Percentiles rank a stretch among this genome's conserved stretches.
phyloP scores from a whole-genome alignment of 495 filamentous ascomycete genomes.

The Aspergillus olivimuriae region DNA sequence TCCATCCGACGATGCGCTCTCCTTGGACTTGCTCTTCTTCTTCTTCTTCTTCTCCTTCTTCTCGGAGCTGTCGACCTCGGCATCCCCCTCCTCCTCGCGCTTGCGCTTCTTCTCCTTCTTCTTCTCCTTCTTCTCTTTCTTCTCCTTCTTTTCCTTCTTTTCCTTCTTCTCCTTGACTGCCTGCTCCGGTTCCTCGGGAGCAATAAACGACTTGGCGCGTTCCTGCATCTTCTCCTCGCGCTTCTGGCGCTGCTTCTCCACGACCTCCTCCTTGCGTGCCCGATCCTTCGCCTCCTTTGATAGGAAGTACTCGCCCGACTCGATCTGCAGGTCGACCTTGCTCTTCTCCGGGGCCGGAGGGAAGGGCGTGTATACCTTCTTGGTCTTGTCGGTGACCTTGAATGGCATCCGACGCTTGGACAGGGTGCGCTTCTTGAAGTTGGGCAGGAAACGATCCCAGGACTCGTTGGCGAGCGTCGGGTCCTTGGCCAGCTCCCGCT shows the following conservation, averaged over 20 bases:
- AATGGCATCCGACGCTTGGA: slow-evolving; percentile 75
- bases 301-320: slow-evolving; percentile 95
- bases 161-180: slow-evolving; percentile 43
- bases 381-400: slow-evolving; percentile 87
- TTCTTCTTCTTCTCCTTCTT: slow-evolving; percentile 42
- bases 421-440: slow-evolving; percentile 95
- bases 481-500: slow-evolving; percentile 94
- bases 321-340: slow-evolving; percentile 97
- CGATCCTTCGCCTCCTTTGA: slow-evolving; percentile 86
- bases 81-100: slow-evolving; percentile 28
- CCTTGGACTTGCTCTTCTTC: slow-evolving; percentile 42
- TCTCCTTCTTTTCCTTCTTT: too few relatives aligned
- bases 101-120: slow-evolving; percentile 37
- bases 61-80: slow-evolving; percentile 28
- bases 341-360: slow-evolving; percentile 76
- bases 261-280: slow-evolving; percentile 65
- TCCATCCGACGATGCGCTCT: slow-evolving; percentile 23
- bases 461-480: slow-evolving; percentile 78
- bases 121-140: slow-evolving; percentile 34
- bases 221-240: slow-evolving; percentile 83
- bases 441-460: slow-evolving; percentile 94
- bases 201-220: slow-evolving; percentile 75
- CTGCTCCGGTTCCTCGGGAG: slow-evolving; percentile 64
- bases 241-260: slow-evolving; percentile 77
- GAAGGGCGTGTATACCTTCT: slow-evolving; percentile 88